A percentile compares a stretch with the other conserved stretches of the same genome.
Evolutionary conservation across 2,329 filamentous ascomycete genomes (phyloP).

Genomic region (Ceratocystis eucalypticola): DNA sequence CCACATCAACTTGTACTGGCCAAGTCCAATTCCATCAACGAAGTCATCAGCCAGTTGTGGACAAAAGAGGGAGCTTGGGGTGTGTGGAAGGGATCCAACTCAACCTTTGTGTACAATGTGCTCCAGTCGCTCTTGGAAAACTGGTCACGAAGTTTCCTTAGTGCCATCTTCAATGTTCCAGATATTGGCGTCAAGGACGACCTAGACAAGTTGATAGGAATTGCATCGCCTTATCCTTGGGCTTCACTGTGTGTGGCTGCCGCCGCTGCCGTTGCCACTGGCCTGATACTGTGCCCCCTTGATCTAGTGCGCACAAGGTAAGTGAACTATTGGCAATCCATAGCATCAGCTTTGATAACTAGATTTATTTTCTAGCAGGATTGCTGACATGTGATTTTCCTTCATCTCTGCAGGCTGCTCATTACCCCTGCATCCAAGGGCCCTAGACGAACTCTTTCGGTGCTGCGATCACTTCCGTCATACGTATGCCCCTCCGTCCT

Average conservation of each 20-base stretch:
- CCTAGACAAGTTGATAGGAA: conserved; percentile 58
- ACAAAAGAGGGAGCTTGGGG: conserved; percentile 79
- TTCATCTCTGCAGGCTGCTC: conserved; percentile 46
- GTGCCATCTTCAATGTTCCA: conserved; percentile 77
- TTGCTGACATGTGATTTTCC: conserved; percentile 24
- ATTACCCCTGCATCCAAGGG: conserved; percentile 64
- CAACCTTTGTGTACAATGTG: conserved; percentile 81
- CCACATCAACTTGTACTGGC: conserved; percentile 56
- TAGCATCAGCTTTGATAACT: neutral
- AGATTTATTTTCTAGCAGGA: neutral
- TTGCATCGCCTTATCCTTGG: conserved; percentile 68
- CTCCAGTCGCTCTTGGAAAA: conserved; percentile 78
- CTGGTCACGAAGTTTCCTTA: conserved; percentile 82
- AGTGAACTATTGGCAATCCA: conserved; percentile 25
- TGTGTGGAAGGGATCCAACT: conserved; percentile 87
- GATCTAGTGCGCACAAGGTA: conserved; percentile 73
- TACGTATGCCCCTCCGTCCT: conserved; percentile 58
- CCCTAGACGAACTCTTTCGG: conserved; percentile 64
- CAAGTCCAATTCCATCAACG: conserved; percentile 66
- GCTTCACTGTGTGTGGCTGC: conserved; percentile 63
- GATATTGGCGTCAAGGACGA: conserved; percentile 66
- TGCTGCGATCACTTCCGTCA: conserved; percentile 65
- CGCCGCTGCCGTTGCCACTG: conserved; percentile 53
- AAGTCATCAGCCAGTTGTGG: conserved; percentile 81
- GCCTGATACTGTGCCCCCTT: conserved; percentile 69